Percentiles rank a stretch among this genome's conserved stretches.
These are phyloP conservation scores for Clarireedia hainanense DNA, from an alignment of 2,329 filamentous ascomycete genomes.

Conservation along the genomic window DNA sequence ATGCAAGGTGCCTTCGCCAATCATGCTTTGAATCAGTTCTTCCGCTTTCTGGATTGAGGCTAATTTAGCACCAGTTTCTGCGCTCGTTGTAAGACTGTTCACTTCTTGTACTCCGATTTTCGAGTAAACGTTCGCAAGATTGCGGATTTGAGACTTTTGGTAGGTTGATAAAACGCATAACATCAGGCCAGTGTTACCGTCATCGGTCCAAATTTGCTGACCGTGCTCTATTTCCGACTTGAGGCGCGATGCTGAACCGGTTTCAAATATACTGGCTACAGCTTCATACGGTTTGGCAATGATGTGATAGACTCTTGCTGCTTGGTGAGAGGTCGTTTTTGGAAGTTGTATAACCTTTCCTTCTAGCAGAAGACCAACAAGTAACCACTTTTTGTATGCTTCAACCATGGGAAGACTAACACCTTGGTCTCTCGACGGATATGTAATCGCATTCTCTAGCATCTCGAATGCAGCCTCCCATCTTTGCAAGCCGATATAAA, in stretches of 20 bases:
- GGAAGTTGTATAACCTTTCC: slow-evolving; percentile 53
- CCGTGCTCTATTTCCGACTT: slow-evolving; percentile 56
- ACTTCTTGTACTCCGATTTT: slow-evolving; percentile 49
- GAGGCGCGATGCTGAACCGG: slow-evolving; percentile 49
- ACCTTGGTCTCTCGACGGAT: slow-evolving; percentile 54
- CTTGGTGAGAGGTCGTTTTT: slow-evolving; percentile 42
- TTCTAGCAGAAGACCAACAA: slow-evolving; percentile 64
- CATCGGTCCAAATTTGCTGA: slow-evolving; percentile 53
- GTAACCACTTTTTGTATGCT: slow-evolving; percentile 84
- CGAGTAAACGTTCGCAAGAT: slow-evolving; percentile 63
- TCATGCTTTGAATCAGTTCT: slow-evolving; percentile 46
- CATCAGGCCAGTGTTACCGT: slow-evolving; percentile 67
- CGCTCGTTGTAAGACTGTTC: slow-evolving; percentile 43
- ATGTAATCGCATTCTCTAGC: slow-evolving; percentile 57
- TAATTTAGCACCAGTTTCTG: slow-evolving; percentile 41
- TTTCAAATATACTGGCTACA: slow-evolving; percentile 62
- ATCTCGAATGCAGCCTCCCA: slow-evolving; percentile 57
- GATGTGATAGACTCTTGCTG: slow-evolving; percentile 48
- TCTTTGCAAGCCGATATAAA: slow-evolving; percentile 51
- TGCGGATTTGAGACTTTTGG: slow-evolving; percentile 66
- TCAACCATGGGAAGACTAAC: slow-evolving; percentile 76
- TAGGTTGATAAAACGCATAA: slow-evolving; percentile 62
- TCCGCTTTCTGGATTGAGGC: slow-evolving; percentile 36
- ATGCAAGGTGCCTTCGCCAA: slow-evolving; percentile 43
- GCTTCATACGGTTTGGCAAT: slow-evolving; percentile 63